Evolutionary conservation across 371 early-diverging fungal species (phyloP).

Genomic region (Lichtheimia hyalospora): DNA sequence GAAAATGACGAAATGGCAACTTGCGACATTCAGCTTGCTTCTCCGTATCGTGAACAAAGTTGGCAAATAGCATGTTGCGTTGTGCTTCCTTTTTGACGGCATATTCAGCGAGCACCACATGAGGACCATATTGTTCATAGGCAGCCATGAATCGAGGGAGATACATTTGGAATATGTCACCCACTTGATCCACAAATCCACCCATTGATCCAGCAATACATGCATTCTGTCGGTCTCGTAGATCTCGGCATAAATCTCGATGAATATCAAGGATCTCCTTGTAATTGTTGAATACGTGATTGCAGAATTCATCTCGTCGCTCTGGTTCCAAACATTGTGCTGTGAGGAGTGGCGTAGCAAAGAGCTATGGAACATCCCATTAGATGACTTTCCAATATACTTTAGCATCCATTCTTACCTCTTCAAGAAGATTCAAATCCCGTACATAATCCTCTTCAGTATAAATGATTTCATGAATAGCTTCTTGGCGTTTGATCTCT

Average conservation of each 20-base stretch:
- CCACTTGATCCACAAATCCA: conserved; percentile 73
- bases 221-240: conserved; percentile 65
- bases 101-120: conserved; percentile 78
- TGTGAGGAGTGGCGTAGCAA: conserved; percentile 20
- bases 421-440: conserved; percentile 56
- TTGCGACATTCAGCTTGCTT: conserved; percentile 59
- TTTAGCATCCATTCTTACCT: conserved; percentile 14
- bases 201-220: conserved; percentile 6
- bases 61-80: conserved; percentile 60
- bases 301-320: conserved; percentile 65
- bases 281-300: conserved; percentile 80
- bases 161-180: conserved; percentile 77
- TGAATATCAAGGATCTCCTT: conserved; percentile 69
- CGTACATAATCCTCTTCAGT: conserved; percentile 89
- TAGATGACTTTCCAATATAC: background rate
- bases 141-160: conserved; percentile 62
- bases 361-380: conserved; percentile 13
- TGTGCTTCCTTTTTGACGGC: conserved; percentile 70
- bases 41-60: conserved; percentile 69
- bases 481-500: conserved; percentile 89
- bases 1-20: conserved; percentile 51
- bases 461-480: conserved; percentile 87
- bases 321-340: conserved; percentile 50
- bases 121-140: conserved; percentile 82
- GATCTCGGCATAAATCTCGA: conserved; percentile 59